A percentile compares a stretch with the other conserved stretches of the same genome.
phyloP scores from a whole-genome alignment of 352 stramenopile species.

The Pythium monospermum region DNA sequence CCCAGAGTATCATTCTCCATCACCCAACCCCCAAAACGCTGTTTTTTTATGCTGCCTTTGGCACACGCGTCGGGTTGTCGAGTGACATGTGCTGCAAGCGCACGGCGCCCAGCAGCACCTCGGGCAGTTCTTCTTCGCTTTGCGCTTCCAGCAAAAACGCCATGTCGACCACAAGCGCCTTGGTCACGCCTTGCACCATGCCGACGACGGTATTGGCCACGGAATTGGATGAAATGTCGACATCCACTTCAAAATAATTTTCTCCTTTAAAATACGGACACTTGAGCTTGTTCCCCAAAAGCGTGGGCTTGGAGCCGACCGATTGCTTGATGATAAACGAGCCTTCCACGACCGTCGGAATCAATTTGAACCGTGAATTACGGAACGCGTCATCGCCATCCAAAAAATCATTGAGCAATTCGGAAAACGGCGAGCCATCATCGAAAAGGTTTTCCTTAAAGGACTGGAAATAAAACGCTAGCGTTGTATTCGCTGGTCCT shows the following conservation, averaged over 20 bases:
- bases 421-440: slow-evolving; percentile 82
- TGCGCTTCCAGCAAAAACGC: slow-evolving; percentile 85
- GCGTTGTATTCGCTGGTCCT: slow-evolving; percentile 62
- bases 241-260: slow-evolving; percentile 95
- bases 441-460: slow-evolving; percentile 78
- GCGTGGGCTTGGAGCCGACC: slow-evolving; percentile 93
- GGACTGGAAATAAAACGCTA: slow-evolving; percentile 87
- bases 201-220: slow-evolving; percentile 88
- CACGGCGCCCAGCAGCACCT: slow-evolving; percentile 73
- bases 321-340: slow-evolving; percentile 96
- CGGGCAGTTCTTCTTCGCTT: slow-evolving; percentile 82
- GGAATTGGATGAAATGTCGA: slow-evolving; percentile 93
- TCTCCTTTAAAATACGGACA: slow-evolving; percentile 79
- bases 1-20: too few relatives aligned
- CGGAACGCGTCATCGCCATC: slow-evolving; percentile 94
- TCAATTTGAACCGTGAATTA: slow-evolving; percentile 98
- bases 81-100: slow-evolving; percentile 81
- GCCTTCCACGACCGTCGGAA: slow-evolving; percentile 94
- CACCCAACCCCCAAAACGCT: too few relatives aligned
- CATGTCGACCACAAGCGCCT: slow-evolving; percentile 87
- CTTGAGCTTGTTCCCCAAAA: slow-evolving; percentile 97
- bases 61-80: slow-evolving; percentile 65
- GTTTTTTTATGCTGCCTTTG: too few relatives aligned
- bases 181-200: slow-evolving; percentile 87
- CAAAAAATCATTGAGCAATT: slow-evolving; percentile 88